Evolutionary conservation across 805 yeast genomes (phyloP).

Genomic region (Pichia cephalocereana): DNA sequence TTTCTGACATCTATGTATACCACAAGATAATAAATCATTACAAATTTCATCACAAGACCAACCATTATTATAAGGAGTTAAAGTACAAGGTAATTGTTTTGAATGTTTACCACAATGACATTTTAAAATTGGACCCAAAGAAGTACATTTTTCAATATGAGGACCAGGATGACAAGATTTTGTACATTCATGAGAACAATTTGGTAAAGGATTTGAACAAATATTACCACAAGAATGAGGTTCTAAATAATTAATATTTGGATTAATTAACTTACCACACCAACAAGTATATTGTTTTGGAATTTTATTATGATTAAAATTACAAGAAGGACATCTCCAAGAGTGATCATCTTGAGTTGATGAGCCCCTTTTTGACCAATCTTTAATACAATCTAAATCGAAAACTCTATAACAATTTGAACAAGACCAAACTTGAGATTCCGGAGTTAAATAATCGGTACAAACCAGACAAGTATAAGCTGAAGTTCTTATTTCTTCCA

Average conservation of each 20-base stretch:
- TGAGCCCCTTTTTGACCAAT: slow-evolving; percentile 78
- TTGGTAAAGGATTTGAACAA: slow-evolving; percentile 46
- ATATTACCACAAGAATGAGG: slow-evolving; percentile 91
- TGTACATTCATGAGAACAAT: slow-evolving; percentile 69
- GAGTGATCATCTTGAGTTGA: slow-evolving; percentile 46
- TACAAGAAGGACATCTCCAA: slow-evolving; percentile 89
- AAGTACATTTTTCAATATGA: slow-evolving; percentile 67
- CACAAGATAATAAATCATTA: slow-evolving; percentile 57
- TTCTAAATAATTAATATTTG: slow-evolving; percentile 43
- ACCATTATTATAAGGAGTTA: slow-evolving; percentile 58
- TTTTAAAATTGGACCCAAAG: slow-evolving; percentile 58
- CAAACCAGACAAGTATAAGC: slow-evolving; percentile 80
- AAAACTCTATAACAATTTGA: slow-evolving; percentile 69
- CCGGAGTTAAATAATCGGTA: slow-evolving; percentile 65
- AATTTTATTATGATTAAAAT: slow-evolving; percentile 33
- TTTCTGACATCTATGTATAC: slow-evolving; percentile 53
- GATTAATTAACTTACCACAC: slow-evolving; percentile 77
- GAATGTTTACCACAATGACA: slow-evolving; percentile 68
- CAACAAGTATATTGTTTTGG: slow-evolving; percentile 67
- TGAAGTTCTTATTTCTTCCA: slow-evolving; percentile 55
- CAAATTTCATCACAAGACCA: slow-evolving; percentile 64
- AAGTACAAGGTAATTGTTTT: slow-evolving; percentile 62
- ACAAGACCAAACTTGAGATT: slow-evolving; percentile 74
- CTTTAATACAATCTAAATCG: slow-evolving; percentile 73
- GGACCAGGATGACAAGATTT: slow-evolving; percentile 84